A percentile compares a stretch with the other conserved stretches of the same genome.
Evolutionary conservation across 2,329 filamentous ascomycete species (phyloP).

Genomic region (Diplodia sapinea): DNA sequence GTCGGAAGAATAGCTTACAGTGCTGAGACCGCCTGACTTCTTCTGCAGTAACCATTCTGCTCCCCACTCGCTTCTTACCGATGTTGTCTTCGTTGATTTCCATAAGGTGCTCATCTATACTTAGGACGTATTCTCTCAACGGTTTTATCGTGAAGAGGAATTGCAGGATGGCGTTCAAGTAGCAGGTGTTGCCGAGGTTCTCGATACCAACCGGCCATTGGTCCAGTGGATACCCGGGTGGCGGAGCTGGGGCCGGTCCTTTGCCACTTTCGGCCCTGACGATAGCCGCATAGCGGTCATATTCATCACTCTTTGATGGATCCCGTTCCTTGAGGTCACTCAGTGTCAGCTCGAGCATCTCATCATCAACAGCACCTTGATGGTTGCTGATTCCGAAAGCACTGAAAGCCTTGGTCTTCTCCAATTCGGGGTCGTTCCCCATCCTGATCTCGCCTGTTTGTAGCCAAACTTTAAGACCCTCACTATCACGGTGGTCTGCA

Average conservation of each 20-base stretch:
- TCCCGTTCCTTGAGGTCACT: conserved; percentile 30
- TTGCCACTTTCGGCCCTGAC: conserved; percentile 26
- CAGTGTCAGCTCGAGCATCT: conserved; percentile 41
- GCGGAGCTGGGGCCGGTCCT: conserved; percentile 9
- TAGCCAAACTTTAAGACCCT: conserved; percentile 59
- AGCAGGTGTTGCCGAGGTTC: conserved; percentile 98
- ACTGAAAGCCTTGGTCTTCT: conserved; percentile 49
- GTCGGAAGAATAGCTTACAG: conserved; percentile 59
- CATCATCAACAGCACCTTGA: conserved; percentile 57
- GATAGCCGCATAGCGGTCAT: conserved; percentile 24
- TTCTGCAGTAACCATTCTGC: conserved; percentile 65
- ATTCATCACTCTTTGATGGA: conserved; percentile 26
- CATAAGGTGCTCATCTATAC: conserved; percentile 74
- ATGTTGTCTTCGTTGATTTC: conserved; percentile 69
- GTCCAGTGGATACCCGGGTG: conserved; percentile 43
- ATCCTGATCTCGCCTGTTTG: conserved; percentile 52
- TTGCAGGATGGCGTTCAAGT: conserved; percentile 93
- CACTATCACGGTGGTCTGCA: conserved; percentile 63
- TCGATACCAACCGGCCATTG: conserved; percentile 81
- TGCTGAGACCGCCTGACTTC: conserved; percentile 69
- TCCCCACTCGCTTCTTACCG: conserved; percentile 74
- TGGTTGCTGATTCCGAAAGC: conserved; percentile 58
- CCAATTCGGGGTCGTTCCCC: conserved; percentile 59
- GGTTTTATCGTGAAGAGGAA: conserved; percentile 90
- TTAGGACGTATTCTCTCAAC: conserved; percentile 78